A percentile compares a stretch with the other conserved stretches of the same genome.
phyloP scores from a whole-genome alignment of 148 eudicot genomes.

The Amaranthus hypochondriacus region DNA sequence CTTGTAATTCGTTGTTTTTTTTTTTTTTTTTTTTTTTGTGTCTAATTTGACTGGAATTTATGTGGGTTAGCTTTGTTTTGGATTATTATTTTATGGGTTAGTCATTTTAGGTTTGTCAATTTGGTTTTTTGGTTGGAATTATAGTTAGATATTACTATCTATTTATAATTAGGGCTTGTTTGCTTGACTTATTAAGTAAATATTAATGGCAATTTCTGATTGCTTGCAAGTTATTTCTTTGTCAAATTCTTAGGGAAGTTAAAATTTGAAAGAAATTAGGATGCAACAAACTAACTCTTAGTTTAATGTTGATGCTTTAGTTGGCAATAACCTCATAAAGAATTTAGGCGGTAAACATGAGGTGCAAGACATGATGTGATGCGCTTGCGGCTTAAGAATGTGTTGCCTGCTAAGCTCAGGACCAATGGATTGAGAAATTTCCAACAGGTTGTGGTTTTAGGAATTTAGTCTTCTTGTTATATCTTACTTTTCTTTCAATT shows the following conservation, averaged over 20 bases:
- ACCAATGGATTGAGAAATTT: not conserved
- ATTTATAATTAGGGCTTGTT: too few species aligned
- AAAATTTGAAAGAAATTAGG: too few species aligned
- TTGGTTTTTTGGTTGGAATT: not conserved
- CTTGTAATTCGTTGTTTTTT: not conserved
- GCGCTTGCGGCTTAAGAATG: not conserved
- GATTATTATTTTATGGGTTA: not conserved
- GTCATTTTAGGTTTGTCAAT: not conserved
- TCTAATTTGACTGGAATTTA: not conserved
- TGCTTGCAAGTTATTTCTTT: too few species aligned
- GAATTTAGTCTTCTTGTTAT: not conserved
- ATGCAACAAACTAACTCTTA: too few species aligned
- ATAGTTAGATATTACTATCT: not conserved
- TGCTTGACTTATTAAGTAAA: too few species aligned
- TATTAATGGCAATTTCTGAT: too few species aligned
- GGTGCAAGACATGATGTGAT: not conserved
- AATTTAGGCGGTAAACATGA: too few species aligned
- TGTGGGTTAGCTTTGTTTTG: not conserved
- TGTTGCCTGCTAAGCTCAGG: not conserved
- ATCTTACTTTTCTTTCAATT: too few species aligned
- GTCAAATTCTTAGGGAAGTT: too few species aligned
- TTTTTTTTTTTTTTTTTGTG: too few species aligned
- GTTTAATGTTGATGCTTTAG: too few species aligned
- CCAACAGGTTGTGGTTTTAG: not conserved
- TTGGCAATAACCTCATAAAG: too few species aligned